Evolutionary conservation across 495 filamentous ascomycete species (phyloP), one percentile per base, ranked within the genome.

Genomic region (Acidomyces sp.): DNA sequence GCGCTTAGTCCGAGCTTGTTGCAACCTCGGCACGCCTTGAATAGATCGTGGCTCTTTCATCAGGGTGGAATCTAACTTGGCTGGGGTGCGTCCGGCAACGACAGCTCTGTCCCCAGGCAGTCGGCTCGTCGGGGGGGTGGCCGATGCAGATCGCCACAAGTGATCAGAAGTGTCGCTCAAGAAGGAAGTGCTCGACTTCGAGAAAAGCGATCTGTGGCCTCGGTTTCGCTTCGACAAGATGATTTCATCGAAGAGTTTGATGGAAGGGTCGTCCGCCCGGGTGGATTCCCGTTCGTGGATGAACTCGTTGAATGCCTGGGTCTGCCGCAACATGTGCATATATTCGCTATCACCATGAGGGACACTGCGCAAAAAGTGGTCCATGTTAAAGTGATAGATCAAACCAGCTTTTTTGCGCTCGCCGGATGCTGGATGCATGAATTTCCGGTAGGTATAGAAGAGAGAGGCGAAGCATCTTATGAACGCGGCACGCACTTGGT

Each of bases 251-350:
- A 97, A 97, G 17, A 97, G 69, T 38, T 84, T 75, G 55, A 96
- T 82, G 6, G 69, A 50, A 3, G 85, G 79, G 43, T 78, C 72
- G 32, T 69, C 72, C 4, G 71, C 58, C 9, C 70, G 58, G 24
- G 69, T 70, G 12, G 68, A 68, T 57, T 97, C 90, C 23, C 90
- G 77, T 35, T 93, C 84, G 55, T 92, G 84, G 53, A 95, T 88
- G 55, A 96, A 97, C 60, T 95, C 85, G 55, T 93, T 93, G 61
- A 97, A 95, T 12, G 70, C 86, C 75, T 97, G 90, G 3, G 88
- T 97, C 48, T 97, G 82, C 55, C 82, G 81, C 56, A 97, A 70
- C 68, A 88, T 78, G 38, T 63, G 62, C 48, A 86, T 77, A 54
- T 95, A 97, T 33, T 93, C 82, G 22, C 82, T 82, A 54, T 93